phyloP scores from a whole-genome alignment of 176 grass and related monocot species.

The Alloteropsis semialata region DNA sequence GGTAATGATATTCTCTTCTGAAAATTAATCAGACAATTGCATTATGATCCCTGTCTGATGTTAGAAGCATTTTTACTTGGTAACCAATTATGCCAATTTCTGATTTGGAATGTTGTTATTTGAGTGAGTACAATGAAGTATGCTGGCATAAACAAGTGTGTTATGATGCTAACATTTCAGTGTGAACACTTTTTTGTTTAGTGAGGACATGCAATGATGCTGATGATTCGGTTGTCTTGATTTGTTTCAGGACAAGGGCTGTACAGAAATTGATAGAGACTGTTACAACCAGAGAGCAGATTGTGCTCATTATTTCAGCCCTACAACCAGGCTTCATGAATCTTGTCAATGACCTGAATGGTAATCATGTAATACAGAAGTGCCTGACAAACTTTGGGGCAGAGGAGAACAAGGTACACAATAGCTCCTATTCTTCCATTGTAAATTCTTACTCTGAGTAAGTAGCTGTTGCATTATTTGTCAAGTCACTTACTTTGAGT shows the following conservation, averaged over 20 bases:
- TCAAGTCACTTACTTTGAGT: background rate
- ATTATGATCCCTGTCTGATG: background rate
- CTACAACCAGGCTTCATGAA: conserved; percentile 56
- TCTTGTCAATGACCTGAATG: conserved; percentile 86
- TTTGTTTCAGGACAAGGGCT: conserved; percentile 84
- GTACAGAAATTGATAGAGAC: conserved; percentile 93
- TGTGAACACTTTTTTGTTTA: background rate
- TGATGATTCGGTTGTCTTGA: conserved; percentile 30
- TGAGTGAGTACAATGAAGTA: background rate
- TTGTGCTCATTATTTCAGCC: conserved; percentile 50
- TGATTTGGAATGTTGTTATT: conserved; percentile 14
- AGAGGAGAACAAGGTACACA: conserved; percentile 83
- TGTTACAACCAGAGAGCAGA: conserved; percentile 50
- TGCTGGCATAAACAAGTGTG: background rate
- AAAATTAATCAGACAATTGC: background rate
- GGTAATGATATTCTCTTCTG: conserved; percentile 51
- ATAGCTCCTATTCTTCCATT: background rate
- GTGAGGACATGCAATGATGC: background rate
- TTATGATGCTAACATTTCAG: background rate
- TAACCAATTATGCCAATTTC: background rate
- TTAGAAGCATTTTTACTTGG: background rate
- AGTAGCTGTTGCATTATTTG: background rate
- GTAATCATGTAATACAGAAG: conserved; percentile 84
- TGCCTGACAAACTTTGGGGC: conserved; percentile 65
- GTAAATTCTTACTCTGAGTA: background rate